Base-by-base conservation (phyloP, 495 filamentous ascomycete species). In the Lasiosphaeris hirsuta region DNA sequence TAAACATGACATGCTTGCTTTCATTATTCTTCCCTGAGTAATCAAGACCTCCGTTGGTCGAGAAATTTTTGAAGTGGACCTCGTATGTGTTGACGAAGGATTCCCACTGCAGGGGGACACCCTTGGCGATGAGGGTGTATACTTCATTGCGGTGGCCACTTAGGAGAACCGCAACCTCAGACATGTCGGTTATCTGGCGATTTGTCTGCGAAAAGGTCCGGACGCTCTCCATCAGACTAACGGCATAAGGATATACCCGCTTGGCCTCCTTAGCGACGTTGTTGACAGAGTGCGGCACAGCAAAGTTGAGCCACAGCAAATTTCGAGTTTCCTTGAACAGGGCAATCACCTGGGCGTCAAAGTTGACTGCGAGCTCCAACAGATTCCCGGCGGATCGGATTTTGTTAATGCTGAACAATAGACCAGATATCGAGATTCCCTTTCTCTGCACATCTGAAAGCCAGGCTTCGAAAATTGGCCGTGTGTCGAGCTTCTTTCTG, bases 321-420 rank as follows among this genome's bases (percentile, higher is more conserved):
- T 97, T 97, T 23, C 94, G 85, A n/a, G 96, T 95, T 74, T 99
- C 94, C 67, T 99, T 99, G 79, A 97, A 99, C 34, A 99, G 74
- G 0, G 91, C 90, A 69, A 97, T 99, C 57, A 97, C 88, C 66
- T 97, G 93, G 8, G 89, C 85, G 72, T 99, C 92, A 58, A 99
- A 99, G 70, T 97, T 99, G 66, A 99, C 90, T 4, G 81, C 83
- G 13, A 99, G 81, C 70, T 97, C 92, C 37, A 96, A 70, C 8
- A 81, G 80, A 67, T 96, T 94, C 56, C 90, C 92, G 4, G 89
- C 86, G 4, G 92, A 86, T 45, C 94, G 85, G 61, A 96, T 93
- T 63, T 86, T 87, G 50, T 80, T 85, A 63, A 99, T 92, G 60
- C 86, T 87, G 75, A 99, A 99, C 6, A 99, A 81, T 14, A 90